phyloP scores from a whole-genome alignment of 768 basidiomycete genomes.

The Gloeostereum incarnatum region DNA sequence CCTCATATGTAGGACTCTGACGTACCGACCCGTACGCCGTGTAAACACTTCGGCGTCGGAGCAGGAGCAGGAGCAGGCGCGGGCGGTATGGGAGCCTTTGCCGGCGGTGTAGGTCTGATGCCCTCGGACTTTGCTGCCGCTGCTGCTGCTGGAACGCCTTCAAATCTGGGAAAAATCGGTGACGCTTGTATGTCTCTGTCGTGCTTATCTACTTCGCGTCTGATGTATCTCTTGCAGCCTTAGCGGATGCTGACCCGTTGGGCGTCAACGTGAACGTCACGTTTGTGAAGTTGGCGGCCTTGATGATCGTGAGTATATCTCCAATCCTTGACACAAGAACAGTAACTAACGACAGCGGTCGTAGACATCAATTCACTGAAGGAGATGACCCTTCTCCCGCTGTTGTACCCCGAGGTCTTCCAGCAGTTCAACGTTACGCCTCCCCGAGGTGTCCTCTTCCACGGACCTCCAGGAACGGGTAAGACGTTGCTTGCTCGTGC shows the following conservation, averaged over 20 bases:
- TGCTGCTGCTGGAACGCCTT: too few species aligned
- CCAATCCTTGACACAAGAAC: too few species aligned
- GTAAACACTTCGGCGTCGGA: too few species aligned
- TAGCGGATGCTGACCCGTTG: conserved; percentile 93
- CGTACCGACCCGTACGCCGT: too few species aligned
- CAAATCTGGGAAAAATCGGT: conserved; percentile 78
- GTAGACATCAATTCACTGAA: conserved; percentile 92
- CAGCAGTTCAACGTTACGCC: conserved; percentile 91
- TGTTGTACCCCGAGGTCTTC: conserved; percentile 95
- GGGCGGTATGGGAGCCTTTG: too few species aligned
- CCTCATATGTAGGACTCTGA: too few species aligned
- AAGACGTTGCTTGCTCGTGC: conserved; percentile 93
- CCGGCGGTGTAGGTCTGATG: too few species aligned
- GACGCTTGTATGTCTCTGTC: conserved; percentile 47
- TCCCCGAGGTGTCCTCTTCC: conserved; percentile 93
- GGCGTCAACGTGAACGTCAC: conserved; percentile 91
- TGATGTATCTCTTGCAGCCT: conserved; percentile 33
- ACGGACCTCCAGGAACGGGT: conserved; percentile 98
- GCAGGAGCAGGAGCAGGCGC: too few species aligned
- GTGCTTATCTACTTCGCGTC: conserved; percentile 10
- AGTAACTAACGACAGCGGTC: conserved; percentile 1
- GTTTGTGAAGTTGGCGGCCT: conserved; percentile 93
- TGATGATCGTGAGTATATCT: conserved; percentile 64
- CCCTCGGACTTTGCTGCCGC: too few species aligned
- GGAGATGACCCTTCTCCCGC: conserved; percentile 95